Conservation (phyloP, 192 early-diverging fungal genomes). For the Coemansia sp. region DNA sequence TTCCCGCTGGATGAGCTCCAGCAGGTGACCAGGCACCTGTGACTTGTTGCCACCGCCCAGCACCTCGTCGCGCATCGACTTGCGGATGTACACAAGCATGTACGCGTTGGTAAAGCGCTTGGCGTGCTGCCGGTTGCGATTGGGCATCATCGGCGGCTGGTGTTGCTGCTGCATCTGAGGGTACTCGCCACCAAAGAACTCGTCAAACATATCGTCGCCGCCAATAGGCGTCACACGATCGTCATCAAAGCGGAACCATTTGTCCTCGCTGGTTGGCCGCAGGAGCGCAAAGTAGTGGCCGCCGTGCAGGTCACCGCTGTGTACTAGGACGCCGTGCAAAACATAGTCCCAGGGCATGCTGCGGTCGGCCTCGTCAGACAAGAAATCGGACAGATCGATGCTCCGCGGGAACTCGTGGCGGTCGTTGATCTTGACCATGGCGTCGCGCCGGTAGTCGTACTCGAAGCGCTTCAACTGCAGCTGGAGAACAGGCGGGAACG, state of each 20-base stretch:
- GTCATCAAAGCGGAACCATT: conserved; percentile 95
- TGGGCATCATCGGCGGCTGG: conserved; percentile 27
- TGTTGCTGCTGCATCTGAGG: conserved; percentile 12
- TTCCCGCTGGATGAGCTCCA: conserved; percentile 63
- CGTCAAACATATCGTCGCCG: conserved; percentile 82
- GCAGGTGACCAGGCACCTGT: conserved; percentile 83
- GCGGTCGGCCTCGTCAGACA: conserved; percentile 63
- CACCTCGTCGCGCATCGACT: conserved; percentile 66
- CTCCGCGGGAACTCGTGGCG: conserved; percentile 89
- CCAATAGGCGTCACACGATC: conserved; percentile 83
- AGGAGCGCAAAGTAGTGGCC: conserved; percentile 95
- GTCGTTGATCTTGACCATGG: conserved; percentile 96
- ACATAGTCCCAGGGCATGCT: conserved; percentile 69
- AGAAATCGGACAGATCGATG: conserved; percentile 83
- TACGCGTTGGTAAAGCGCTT: conserved; percentile 97
- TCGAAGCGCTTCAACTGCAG: conserved; percentile 97
- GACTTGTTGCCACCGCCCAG: conserved; percentile 60
- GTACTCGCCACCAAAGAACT: conserved; percentile 88
- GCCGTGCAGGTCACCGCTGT: conserved; percentile 87
- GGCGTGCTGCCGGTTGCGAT: conserved; percentile 36
- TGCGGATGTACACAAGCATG: conserved; percentile 97
- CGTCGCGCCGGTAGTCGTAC: conserved; percentile 88
- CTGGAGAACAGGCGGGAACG: conserved; percentile 91
- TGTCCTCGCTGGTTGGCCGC: conserved; percentile 69
- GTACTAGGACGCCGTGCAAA: conserved; percentile 94